Evolutionary conservation across 495 filamentous ascomycete genomes (phyloP), one percentile per base, ranked within the genome.

Genomic region (Hypoxylon perforatum): DNA sequence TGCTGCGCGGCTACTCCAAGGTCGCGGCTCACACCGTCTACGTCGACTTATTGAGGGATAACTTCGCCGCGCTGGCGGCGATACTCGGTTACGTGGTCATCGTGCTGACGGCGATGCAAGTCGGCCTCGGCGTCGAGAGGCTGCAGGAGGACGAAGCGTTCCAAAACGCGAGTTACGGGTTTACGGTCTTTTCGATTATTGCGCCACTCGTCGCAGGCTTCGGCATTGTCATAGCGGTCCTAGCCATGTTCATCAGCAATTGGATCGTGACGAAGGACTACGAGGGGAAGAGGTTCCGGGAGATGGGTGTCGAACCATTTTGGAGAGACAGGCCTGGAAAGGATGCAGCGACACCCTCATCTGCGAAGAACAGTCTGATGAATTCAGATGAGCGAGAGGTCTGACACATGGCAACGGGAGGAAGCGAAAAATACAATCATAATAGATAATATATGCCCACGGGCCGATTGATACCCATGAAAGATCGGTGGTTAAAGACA

Each of bases 21-120:
- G 57, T 76, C 30, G 39, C 56, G 22, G 65, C 66, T 1, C 67
- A 74, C 36, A 45, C 57, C 0, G 49, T 55, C 19, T 80, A 76
- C 48, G 61, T 52, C 15, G 69, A 70, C 21, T 72, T 83, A 22
- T 76, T 86, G 45, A 70, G 70, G 8, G 77, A 83, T 9, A 84
- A 86, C 53, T 77, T 86, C 25, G 73, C 76, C 1, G 76, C 77
- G 65, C 42, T 88, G 0, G 72, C 80, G 0, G 69, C 78, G 4
- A 72, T 74, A 1, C 76, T 82, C 7, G 78, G 81, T 8, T 88
- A 84, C 58, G 70, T 88, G 18, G 81, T 76, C n/a, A 68, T 87
- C 8, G 81, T 86, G 4, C 73, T 88, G 52, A 79, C 81, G 0
- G 86, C 85, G 23, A 84, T 89, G 80, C 86, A 88, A 64, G 86